Conservation (phyloP, 2,329 filamentous ascomycete species). For the Beauveria australis region DNA sequence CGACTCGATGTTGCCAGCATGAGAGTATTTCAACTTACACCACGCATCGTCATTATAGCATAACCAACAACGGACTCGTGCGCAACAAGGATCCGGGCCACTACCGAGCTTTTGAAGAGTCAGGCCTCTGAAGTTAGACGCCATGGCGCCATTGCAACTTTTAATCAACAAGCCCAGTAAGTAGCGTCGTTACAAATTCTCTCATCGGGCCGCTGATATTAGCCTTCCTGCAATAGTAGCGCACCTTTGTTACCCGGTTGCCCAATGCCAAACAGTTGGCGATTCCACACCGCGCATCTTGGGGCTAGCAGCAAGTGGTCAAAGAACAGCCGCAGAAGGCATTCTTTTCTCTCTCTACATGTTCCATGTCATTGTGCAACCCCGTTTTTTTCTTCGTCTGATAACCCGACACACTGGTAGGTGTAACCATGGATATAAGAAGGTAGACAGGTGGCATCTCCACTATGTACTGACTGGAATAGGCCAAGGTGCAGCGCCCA, state of each 20-base stretch:
- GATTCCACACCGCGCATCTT: neutral
- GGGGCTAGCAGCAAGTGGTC: neutral
- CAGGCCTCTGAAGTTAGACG: neutral
- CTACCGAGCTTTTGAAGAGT: too few relatives aligned
- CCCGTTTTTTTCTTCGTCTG: too few relatives aligned
- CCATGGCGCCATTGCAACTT: neutral
- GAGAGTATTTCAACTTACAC: too few relatives aligned
- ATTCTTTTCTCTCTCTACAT: too few relatives aligned
- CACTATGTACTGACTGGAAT: neutral
- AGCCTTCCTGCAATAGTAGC: neutral
- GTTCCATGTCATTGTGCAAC: neutral
- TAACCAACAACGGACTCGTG: too few relatives aligned
- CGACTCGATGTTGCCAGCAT: too few relatives aligned
- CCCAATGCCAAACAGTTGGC: neutral
- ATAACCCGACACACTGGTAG: neutral
- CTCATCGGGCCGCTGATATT: neutral
- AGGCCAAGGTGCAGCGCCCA: neutral
- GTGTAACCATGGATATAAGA: conserved; percentile 4
- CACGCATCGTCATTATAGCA: too few relatives aligned
- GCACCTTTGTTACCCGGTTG: too few relatives aligned
- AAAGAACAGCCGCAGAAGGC: neutral
- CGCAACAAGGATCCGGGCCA: too few relatives aligned
- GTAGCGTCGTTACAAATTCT: neutral
- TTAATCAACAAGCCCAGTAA: too few relatives aligned
- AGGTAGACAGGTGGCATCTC: neutral